phyloP scores from a whole-genome alignment of 805 yeast species.

The Barnettozyma botsteinii region DNA sequence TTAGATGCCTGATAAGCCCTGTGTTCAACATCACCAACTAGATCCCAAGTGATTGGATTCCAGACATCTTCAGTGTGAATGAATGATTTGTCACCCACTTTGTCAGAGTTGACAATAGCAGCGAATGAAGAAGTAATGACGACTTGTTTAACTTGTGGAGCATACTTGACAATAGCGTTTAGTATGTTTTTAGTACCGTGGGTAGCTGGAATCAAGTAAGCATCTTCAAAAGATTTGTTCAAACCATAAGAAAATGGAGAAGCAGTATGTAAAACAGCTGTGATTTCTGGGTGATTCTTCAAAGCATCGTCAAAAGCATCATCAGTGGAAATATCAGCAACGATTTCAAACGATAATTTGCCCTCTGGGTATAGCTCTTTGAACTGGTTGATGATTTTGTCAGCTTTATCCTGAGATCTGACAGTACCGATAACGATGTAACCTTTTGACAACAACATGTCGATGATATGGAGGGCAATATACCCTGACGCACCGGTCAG shows the following conservation, averaged over 20 bases:
- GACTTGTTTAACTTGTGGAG: slow-evolving; percentile 38
- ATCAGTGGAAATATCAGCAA: slow-evolving; percentile 40
- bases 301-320: slow-evolving; percentile 43
- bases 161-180: slow-evolving; percentile 39
- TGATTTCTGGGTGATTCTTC: slow-evolving; percentile 42
- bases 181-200: slow-evolving; percentile 50
- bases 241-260: slow-evolving; percentile 48
- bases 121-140: slow-evolving; percentile 51
- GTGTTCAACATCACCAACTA: slow-evolving; percentile 26
- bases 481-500: slow-evolving; percentile 47
- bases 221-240: slow-evolving; percentile 39
- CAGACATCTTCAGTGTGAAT: slow-evolving; percentile 42
- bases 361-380: slow-evolving; percentile 27
- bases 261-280: slow-evolving; percentile 55
- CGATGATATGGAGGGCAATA: slow-evolving; percentile 40
- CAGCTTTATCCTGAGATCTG: slow-evolving; percentile 35
- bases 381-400: slow-evolving; percentile 26
- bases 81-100: slow-evolving; percentile 30
- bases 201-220: slow-evolving; percentile 50
- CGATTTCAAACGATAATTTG: slow-evolving; percentile 38
- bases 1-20: slow-evolving; percentile 55
- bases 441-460: slow-evolving; percentile 32
- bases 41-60: slow-evolving; percentile 42
- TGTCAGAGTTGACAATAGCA: slow-evolving; percentile 35
- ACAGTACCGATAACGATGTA: slow-evolving; percentile 42